Evolutionary conservation across 345 rosid species (phyloP).

Genomic region (Eucalyptus urophylla): DNA sequence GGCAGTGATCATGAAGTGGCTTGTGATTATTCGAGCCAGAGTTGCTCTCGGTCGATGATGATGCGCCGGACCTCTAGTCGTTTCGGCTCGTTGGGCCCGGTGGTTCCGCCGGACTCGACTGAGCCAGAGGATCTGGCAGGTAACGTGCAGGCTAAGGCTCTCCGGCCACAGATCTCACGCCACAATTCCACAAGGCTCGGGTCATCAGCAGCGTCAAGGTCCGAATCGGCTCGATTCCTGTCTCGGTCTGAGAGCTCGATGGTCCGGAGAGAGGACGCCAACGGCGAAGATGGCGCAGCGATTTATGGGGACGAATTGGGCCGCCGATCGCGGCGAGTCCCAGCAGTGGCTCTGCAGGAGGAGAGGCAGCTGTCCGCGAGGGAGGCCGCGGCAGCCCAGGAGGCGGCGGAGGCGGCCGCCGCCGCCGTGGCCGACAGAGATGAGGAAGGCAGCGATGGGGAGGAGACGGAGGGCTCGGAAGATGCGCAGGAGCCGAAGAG

Average conservation of each 20-base stretch:
- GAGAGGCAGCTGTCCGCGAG: slow-evolving; percentile 68
- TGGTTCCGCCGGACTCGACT: not conserved
- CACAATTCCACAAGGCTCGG: slow-evolving; percentile 23
- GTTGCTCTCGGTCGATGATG: slow-evolving; percentile 24
- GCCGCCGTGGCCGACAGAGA: not conserved
- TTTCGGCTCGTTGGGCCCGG: slow-evolving; percentile 5
- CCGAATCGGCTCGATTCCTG: slow-evolving; percentile 3
- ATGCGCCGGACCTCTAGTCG: slow-evolving; percentile 26
- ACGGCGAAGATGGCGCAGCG: not conserved
- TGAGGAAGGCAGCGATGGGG: not conserved
- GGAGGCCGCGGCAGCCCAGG: slow-evolving; percentile 42
- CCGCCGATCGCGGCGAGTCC: slow-evolving; percentile 1
- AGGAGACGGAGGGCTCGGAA: not conserved
- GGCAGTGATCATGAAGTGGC: not conserved
- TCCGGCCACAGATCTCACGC: slow-evolving; percentile 41
- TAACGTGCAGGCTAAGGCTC: slow-evolving; percentile 2
- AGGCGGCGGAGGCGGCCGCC: slow-evolving; percentile 15
- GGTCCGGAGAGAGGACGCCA: slow-evolving; percentile 12
- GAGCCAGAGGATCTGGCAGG: slow-evolving; percentile 4
- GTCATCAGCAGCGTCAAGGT: not conserved
- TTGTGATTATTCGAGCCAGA: slow-evolving; percentile 12
- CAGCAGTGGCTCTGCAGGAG: slow-evolving; percentile 21
- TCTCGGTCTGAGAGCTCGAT: not conserved
- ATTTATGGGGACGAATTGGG: not conserved
- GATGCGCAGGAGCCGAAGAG: slow-evolving; percentile 28